Evolutionary conservation across 192 early-diverging fungal genomes (phyloP).

Genomic region (Mortierella hygrophila): DNA sequence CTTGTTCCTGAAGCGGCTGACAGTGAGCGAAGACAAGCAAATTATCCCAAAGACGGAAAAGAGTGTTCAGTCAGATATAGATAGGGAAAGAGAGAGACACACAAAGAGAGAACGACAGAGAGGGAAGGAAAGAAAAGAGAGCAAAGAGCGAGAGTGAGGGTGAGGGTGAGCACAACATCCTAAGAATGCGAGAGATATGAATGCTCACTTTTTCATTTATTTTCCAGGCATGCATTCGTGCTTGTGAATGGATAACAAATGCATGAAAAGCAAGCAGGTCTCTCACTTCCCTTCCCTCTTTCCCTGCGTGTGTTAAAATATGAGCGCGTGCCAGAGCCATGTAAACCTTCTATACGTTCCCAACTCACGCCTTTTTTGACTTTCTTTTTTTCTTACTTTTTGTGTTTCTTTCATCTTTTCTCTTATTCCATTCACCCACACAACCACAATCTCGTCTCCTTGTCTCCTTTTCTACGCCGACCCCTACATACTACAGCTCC

Average conservation of each 20-base stretch:
- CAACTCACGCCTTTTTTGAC: background rate
- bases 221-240: background rate
- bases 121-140: background rate
- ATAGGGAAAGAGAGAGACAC: background rate
- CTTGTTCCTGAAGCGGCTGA: too few species aligned
- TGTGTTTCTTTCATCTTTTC: background rate
- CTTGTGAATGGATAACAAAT: background rate
- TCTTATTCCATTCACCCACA: conserved; percentile 1
- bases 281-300: too few species aligned
- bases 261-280: background rate
- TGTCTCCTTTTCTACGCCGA: background rate
- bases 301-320: background rate
- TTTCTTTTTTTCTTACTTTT: background rate
- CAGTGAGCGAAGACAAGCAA: too few species aligned
- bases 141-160: background rate
- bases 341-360: background rate
- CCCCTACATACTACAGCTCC: background rate
- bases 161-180: background rate
- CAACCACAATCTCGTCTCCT: background rate
- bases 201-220: background rate
- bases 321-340: background rate
- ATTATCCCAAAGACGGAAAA: background rate
- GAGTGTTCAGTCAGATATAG: background rate
- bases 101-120: background rate
- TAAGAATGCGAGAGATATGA: conserved; percentile 5